Percentiles rank a stretch among this genome's conserved stretches.
Evolutionary conservation across 805 yeast species (phyloP).

Genomic region (Saturnispora saitoi): DNA sequence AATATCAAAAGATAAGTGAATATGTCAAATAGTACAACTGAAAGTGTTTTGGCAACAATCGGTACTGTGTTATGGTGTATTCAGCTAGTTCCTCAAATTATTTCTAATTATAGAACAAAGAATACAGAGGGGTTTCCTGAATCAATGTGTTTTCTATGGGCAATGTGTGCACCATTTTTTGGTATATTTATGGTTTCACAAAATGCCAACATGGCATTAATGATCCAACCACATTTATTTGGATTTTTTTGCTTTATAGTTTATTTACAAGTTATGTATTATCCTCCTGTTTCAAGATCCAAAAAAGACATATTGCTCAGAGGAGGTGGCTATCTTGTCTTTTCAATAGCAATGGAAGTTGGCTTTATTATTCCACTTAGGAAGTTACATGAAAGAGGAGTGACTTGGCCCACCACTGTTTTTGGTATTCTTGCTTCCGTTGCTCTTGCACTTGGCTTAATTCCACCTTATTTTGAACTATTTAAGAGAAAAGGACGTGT

Average conservation of each 20-base stretch:
- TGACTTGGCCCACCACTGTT: constrained; percentile 38
- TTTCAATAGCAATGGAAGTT: constrained; percentile 35
- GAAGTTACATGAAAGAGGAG: constrained; percentile 34
- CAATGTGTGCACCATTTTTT: constrained; percentile 48
- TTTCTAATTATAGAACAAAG: constrained; percentile 62
- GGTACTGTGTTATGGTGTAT: constrained; percentile 93
- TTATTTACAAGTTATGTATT: constrained; percentile 42
- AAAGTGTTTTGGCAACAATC: constrained; percentile 73
- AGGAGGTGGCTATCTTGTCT: constrained; percentile 29
- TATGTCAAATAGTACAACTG: constrained; percentile 32
- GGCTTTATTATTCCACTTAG: constrained; percentile 45
- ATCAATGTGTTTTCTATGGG: constrained; percentile 82
- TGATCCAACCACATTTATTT: constrained; percentile 47
- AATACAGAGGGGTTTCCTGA: constrained; percentile 85
- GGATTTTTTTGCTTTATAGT: constrained; percentile 41
- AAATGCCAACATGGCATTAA: constrained; percentile 42
- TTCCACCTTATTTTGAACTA: constrained; percentile 50
- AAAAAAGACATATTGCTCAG: constrained; percentile 24
- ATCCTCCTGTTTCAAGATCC: constrained; percentile 39
- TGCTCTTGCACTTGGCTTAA: constrained; percentile 39
- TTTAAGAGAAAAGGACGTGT: constrained; percentile 45
- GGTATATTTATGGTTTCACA: constrained; percentile 41
- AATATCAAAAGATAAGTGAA: neutral
- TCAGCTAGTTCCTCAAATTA: constrained; percentile 71
- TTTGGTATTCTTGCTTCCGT: constrained; percentile 44